Evolutionary conservation across 768 basidiomycete genomes (phyloP).

Genomic region (Suillus hirtellus): DNA sequence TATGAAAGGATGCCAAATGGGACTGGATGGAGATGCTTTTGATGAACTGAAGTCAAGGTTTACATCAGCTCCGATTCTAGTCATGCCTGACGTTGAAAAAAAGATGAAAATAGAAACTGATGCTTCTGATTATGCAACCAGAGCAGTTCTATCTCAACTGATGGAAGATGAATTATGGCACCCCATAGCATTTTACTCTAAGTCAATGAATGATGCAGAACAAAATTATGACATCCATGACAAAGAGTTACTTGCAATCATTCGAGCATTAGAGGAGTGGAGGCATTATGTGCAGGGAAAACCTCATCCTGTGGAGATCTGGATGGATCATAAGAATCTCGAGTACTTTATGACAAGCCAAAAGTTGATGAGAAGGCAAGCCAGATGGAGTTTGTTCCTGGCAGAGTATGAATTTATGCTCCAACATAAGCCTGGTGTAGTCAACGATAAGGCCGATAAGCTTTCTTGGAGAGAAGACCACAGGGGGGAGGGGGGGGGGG

Average conservation of each 20-base stretch:
- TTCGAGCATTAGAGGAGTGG: neutral
- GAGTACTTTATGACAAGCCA: constrained; percentile 38
- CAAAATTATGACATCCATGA: constrained; percentile 44
- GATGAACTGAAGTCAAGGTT: too few species aligned
- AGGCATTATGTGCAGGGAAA: neutral
- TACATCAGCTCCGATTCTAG: too few species aligned
- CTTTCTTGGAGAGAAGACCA: too few species aligned
- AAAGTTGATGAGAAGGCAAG: constrained; percentile 16
- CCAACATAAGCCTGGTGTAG: too few species aligned
- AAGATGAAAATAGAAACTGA: neutral
- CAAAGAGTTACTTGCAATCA: constrained; percentile 12
- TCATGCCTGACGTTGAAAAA: constrained; percentile 3
- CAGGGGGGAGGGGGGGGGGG: too few species aligned
- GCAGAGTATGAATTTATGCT: too few species aligned
- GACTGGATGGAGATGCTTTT: too few species aligned
- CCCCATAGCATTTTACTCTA: constrained; percentile 33
- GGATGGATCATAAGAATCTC: constrained; percentile 37
- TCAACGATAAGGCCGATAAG: too few species aligned
- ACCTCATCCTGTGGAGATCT: neutral
- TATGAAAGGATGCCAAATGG: too few species aligned
- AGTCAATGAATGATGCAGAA: constrained; percentile 30
- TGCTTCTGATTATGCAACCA: constrained; percentile 4
- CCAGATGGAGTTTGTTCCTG: neutral
- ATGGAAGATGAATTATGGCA: constrained; percentile 19
- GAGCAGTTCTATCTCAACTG: neutral